Evolutionary conservation across 1,284 basidiomycete species (phyloP).

Genomic region (Fomitopsis betulina): DNA sequence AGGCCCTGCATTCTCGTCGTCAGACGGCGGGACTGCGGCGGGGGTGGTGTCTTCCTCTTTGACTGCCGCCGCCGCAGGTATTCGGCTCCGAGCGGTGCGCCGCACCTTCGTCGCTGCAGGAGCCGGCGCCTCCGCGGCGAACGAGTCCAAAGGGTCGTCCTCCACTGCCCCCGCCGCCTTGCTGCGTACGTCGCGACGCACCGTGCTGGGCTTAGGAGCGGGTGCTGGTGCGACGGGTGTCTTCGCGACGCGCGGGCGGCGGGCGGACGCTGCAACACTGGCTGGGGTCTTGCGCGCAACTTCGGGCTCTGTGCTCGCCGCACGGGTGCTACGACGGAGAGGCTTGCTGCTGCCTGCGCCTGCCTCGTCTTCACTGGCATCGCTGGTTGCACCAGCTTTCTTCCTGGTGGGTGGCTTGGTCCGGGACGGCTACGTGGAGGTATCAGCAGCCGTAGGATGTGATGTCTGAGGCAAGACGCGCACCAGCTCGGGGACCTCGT

Average conservation of each 20-base stretch:
- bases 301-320: not conserved
- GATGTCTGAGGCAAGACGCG: not conserved
- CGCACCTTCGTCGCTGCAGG: conserved; percentile 13
- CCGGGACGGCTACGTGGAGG: not conserved
- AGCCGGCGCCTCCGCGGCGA: conserved; percentile 9
- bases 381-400: not conserved
- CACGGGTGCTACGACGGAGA: not conserved
- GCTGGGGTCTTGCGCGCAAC: conserved; percentile 2
- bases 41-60: conserved; percentile 23
- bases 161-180: conserved; percentile 11
- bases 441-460: not conserved
- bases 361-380: not conserved
- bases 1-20: not conserved
- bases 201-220: conserved; percentile 9
- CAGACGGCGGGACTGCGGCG: conserved; percentile 1
- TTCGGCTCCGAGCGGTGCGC: conserved; percentile 20
- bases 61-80: conserved; percentile 13
- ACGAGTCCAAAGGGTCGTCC: conserved; percentile 18
- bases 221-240: conserved; percentile 15
- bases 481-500: not conserved
- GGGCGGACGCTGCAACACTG: conserved; percentile 9
- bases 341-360: not conserved
- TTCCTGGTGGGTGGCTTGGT: not conserved
- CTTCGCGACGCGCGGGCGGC: conserved; percentile 14
- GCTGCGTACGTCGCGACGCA: conserved; percentile 14